Percentiles rank a stretch among this genome's conserved stretches.
These are phyloP conservation scores for Bolboschoenoplectus hybrid DNA, from an alignment of 202 grass and related monocot genomes.

Conservation along the genomic window DNA sequence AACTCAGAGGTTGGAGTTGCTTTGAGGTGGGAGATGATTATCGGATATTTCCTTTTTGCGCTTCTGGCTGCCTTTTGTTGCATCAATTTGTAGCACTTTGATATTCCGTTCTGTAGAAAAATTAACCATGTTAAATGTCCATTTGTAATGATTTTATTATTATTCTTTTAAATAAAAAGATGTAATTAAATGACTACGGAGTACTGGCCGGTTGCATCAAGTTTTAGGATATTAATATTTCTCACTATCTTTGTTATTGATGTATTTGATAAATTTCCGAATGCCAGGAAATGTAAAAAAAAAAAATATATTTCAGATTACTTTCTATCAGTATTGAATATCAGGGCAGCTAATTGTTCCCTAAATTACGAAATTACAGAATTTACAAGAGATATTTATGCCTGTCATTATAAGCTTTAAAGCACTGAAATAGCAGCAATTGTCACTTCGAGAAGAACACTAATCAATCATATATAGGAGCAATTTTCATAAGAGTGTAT, in stretches of 20 bases:
- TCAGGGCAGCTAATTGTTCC: not conserved
- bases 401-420: not conserved
- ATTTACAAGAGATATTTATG: not conserved
- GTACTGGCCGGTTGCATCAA: not conserved
- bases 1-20: not conserved
- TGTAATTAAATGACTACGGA: not conserved
- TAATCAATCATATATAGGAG: not conserved
- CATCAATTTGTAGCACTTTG: constrained; percentile 41
- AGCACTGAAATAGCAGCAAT: not conserved
- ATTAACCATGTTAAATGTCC: not conserved
- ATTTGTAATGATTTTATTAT: not conserved
- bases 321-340: not conserved
- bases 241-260: not conserved
- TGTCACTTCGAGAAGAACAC: not conserved
- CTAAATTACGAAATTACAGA: not conserved
- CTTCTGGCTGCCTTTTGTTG: constrained; percentile 17
- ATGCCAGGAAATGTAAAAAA: not conserved
- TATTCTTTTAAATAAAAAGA: not conserved
- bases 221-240: not conserved
- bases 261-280: not conserved
- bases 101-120: constrained; percentile 23
- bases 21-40: not conserved
- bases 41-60: constrained; percentile 10
- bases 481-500: not conserved
- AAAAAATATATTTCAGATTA: not conserved